phyloP scores from a whole-genome alignment of 2,329 filamentous ascomycete genomes.

The Stagonosporopsis cucurbitacearum region DNA sequence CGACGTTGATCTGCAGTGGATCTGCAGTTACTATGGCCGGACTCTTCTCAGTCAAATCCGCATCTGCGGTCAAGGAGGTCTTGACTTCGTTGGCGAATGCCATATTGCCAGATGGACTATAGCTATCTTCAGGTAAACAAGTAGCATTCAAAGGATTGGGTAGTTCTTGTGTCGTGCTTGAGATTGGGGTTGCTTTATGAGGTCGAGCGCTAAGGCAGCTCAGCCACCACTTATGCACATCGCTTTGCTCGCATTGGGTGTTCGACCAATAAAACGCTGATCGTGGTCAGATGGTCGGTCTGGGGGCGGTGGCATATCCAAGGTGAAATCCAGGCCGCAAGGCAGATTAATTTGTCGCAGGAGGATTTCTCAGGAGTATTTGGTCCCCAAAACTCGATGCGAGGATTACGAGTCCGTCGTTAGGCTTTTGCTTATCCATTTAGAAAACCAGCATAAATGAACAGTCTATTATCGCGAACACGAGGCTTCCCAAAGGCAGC shows the following conservation, averaged over 20 bases:
- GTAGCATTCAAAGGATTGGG: neutral
- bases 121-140: neutral
- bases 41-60: neutral
- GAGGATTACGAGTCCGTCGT: too few relatives aligned
- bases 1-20: neutral
- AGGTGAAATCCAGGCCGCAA: neutral
- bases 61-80: neutral
- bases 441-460: too few relatives aligned
- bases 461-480: too few relatives aligned
- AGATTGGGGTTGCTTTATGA: neutral
- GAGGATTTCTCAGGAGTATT: too few relatives aligned
- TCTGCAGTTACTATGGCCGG: neutral
- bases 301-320: neutral
- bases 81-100: neutral
- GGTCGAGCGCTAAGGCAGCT: conserved; percentile 21
- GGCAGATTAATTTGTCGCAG: neutral
- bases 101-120: neutral
- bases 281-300: neutral
- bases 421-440: too few relatives aligned
- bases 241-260: conserved; percentile 25
- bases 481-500: neutral
- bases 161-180: neutral
- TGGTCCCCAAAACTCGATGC: too few relatives aligned
- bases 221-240: conserved; percentile 24
- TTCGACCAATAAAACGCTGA: neutral